Evolutionary conservation across 2,329 filamentous ascomycete genomes (phyloP), one percentile per base, ranked within the genome.

Genomic region (Trichoderma breve): DNA sequence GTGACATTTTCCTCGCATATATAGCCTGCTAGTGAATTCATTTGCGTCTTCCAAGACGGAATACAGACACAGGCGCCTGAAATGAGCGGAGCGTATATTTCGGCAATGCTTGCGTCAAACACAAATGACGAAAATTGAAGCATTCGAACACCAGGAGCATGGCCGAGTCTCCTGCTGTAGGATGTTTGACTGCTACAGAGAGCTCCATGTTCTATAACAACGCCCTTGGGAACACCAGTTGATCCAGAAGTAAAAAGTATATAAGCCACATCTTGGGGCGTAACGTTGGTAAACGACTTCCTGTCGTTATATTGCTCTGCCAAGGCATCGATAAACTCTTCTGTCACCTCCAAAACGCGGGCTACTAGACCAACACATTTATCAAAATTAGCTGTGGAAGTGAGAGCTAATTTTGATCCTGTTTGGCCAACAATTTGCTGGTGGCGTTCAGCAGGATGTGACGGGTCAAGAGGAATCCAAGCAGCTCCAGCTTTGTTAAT

Each of bases 231-330:
- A 9, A 70, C 66, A 21, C 74, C 75, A 11, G 75, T 76, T 24
- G 68, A 73, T 11, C 74, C 75, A 21, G 74, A 75, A 4, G 74
- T 76, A 12, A 76, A 76, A 6, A 76, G 53, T 2, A 75, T 34
- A 34, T 76, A 76, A 3, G 71, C 73, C 51, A 47, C 36, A 34
- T 68, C 51, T 32, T 64, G 32, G 8, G 18, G 60, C 51, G n/a
- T 47, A 21, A 71, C 61, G 3, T 4, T 60, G 4, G 51, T 62
- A 1, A 15, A 18, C 34, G 61, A 53, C 24, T 47, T 47, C 14
- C 7, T 64, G 43, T 77, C 71, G 18, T 84, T 79, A 26, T 85
- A 82, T 53, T 84, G 84, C 76, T 86, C 21, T 24, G 15, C 24
- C 21, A 71, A 34, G 6, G 28, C 34, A 18, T 58, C 11, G 21